Percentiles rank a stretch among this genome's conserved stretches.
phyloP scores from a whole-genome alignment of 2,329 filamentous ascomycete species.

The Beauveria sp. region DNA sequence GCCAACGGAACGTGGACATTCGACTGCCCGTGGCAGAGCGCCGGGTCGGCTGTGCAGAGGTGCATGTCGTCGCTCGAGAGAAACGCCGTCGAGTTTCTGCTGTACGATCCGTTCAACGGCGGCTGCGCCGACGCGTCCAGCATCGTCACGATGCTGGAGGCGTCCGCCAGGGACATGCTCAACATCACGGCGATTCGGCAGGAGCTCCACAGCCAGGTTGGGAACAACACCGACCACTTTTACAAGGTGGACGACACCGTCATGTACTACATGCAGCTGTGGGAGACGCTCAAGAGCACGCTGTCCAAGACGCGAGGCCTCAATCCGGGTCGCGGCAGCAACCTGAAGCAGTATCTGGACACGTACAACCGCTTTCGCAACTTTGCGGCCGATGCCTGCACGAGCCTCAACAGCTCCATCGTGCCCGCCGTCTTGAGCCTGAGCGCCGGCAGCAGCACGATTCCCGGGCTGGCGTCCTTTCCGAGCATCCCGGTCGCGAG shows the following conservation, averaged over 20 bases:
- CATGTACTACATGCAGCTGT: constrained; percentile 22
- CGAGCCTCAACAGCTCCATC: constrained; percentile 23
- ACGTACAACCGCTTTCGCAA: constrained; percentile 23
- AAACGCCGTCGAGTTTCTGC: constrained; percentile 25
- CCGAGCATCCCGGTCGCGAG: constrained; percentile 22
- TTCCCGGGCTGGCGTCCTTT: constrained; percentile 23
- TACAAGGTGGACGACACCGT: constrained; percentile 21
- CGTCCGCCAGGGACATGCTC: constrained; percentile 23
- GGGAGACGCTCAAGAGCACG: constrained; percentile 23
- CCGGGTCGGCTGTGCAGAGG: constrained; percentile 19
- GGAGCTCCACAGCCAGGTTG: constrained; percentile 19
- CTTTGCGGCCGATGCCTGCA: constrained; percentile 27
- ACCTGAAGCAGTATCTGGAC: constrained; percentile 24
- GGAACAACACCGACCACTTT: constrained; percentile 16
- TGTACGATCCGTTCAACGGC: constrained; percentile 27
- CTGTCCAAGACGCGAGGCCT: constrained; percentile 19
- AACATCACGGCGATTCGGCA: constrained; percentile 18
- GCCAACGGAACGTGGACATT: constrained; percentile 25
- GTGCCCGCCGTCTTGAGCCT: constrained; percentile 27
- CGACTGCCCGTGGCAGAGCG: constrained; percentile 28
- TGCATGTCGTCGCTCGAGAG: constrained; percentile 26
- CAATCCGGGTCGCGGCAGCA: constrained; percentile 16
- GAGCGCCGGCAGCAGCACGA: constrained; percentile 21
- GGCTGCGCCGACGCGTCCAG: constrained; percentile 28
- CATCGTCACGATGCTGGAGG: constrained; percentile 25